phyloP scores from a whole-genome alignment of 768 basidiomycete species.

The Paxillus rubicundulus region DNA sequence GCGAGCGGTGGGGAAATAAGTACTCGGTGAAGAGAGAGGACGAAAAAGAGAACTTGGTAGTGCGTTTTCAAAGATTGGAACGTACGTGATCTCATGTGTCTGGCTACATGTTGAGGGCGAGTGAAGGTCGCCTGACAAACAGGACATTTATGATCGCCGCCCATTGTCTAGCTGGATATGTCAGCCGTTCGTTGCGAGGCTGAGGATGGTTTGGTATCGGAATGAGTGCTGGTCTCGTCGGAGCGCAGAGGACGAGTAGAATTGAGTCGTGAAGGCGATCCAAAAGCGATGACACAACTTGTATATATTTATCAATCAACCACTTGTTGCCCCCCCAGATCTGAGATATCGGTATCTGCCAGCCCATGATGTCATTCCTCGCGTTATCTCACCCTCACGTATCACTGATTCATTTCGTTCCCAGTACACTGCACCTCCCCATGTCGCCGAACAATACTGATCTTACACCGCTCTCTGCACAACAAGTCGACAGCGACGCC shows the following conservation, averaged over 20 bases:
- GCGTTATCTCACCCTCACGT: slow-evolving; percentile 8
- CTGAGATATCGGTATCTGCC: slow-evolving; percentile 32
- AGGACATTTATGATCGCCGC: slow-evolving; percentile 82
- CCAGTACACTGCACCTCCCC: neutral
- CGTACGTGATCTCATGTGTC: slow-evolving; percentile 90
- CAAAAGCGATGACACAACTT: slow-evolving; percentile 35
- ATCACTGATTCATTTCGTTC: neutral
- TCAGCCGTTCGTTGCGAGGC: slow-evolving; percentile 11
- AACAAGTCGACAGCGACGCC: neutral
- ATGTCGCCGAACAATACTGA: neutral
- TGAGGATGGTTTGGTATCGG: slow-evolving; percentile 1
- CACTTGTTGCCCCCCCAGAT: slow-evolving; percentile 28
- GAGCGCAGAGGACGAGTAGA: too few species aligned
- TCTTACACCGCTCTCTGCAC: neutral
- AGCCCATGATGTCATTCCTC: slow-evolving; percentile 30
- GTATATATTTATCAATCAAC: slow-evolving; percentile 35
- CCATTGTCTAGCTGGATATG: slow-evolving; percentile 43
- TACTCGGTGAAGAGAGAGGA: slow-evolving; percentile 11
- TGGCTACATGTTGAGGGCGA: slow-evolving; percentile 83
- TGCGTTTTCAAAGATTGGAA: slow-evolving; percentile 15
- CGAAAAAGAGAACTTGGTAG: too few species aligned
- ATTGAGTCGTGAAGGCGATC: slow-evolving; percentile 19
- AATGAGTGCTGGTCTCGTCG: too few species aligned
- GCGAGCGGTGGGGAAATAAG: slow-evolving; percentile 1
- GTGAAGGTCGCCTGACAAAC: slow-evolving; percentile 88